Percentiles rank a stretch among this genome's conserved stretches.
These are phyloP conservation scores for Aspergillus quadricinctus DNA, from an alignment of 2,329 filamentous ascomycete species.

Conservation along the genomic window DNA sequence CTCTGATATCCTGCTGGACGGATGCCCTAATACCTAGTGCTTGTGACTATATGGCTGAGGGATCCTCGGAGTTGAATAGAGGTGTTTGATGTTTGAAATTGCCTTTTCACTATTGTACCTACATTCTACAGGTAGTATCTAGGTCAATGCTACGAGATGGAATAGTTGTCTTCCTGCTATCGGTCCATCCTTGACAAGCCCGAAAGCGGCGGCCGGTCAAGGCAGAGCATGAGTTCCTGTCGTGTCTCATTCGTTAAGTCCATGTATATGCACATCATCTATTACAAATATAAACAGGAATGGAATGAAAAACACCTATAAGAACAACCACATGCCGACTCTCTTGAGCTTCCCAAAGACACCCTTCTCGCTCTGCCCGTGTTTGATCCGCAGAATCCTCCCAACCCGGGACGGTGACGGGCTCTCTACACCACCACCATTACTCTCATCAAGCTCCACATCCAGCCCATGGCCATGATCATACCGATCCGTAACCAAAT, in stretches of 20 bases:
- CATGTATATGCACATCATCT: background rate
- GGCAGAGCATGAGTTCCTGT: no score
- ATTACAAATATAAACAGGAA: background rate
- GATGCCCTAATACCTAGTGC: background rate
- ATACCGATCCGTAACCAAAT: conserved; percentile 48
- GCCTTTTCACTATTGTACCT: no score
- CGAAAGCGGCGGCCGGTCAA: no score
- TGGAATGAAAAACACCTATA: conserved; percentile 15
- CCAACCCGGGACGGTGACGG: conserved; percentile 6
- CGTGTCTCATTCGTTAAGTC: no score
- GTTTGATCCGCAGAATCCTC: conserved; percentile 18
- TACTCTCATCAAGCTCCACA: conserved; percentile 1
- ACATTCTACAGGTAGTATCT: no score
- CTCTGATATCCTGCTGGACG: background rate
- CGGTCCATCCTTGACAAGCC: no score
- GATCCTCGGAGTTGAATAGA: no score
- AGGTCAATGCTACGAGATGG: no score
- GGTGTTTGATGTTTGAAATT: no score
- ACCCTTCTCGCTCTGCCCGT: conserved; percentile 7
- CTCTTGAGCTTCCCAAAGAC: conserved; percentile 23
- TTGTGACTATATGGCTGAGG: background rate
- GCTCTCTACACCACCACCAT: conserved; percentile 21
- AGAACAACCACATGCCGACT: conserved; percentile 38
- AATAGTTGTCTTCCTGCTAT: no score
- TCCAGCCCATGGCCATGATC: no score